Conservation (phyloP, 1,284 basidiomycete genomes). For the Rhodotorula sp. region DNA sequence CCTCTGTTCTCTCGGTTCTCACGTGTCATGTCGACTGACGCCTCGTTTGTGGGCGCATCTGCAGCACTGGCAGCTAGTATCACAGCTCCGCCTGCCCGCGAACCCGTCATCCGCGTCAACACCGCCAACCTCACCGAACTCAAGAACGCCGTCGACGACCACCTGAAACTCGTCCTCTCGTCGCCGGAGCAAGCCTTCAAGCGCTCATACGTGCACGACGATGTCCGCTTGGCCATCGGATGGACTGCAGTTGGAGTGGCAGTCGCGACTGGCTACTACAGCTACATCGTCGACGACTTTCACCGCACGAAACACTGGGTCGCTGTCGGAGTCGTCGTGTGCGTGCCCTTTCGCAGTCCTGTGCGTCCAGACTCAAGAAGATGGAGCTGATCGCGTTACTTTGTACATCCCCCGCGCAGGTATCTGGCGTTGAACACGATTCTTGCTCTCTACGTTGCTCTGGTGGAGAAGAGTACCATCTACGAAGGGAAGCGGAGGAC, state of each 20-base stretch:
- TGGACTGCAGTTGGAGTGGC: slow-evolving; percentile 79
- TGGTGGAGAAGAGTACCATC: slow-evolving; percentile 73
- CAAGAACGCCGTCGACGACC: slow-evolving; percentile 86
- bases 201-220: slow-evolving; percentile 77
- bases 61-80: background rate
- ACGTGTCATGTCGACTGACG: background rate
- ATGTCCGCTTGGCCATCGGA: slow-evolving; percentile 76
- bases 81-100: background rate
- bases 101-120: slow-evolving; percentile 60
- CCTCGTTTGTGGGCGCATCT: background rate
- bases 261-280: slow-evolving; percentile 73
- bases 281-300: slow-evolving; percentile 70
- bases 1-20: background rate
- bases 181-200: slow-evolving; percentile 71
- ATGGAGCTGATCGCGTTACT: background rate
- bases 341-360: background rate
- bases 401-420: slow-evolving; percentile 51
- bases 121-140: slow-evolving; percentile 74
- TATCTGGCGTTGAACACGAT: slow-evolving; percentile 67
- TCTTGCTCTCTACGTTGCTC: slow-evolving; percentile 73
- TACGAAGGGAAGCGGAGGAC: slow-evolving; percentile 80
- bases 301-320: slow-evolving; percentile 76
- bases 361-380: background rate
- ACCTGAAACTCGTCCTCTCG: slow-evolving; percentile 76
- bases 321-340: slow-evolving; percentile 66